phyloP scores from a whole-genome alignment of 2,329 filamentous ascomycete genomes.

The Cladobotryum protrusum region DNA sequence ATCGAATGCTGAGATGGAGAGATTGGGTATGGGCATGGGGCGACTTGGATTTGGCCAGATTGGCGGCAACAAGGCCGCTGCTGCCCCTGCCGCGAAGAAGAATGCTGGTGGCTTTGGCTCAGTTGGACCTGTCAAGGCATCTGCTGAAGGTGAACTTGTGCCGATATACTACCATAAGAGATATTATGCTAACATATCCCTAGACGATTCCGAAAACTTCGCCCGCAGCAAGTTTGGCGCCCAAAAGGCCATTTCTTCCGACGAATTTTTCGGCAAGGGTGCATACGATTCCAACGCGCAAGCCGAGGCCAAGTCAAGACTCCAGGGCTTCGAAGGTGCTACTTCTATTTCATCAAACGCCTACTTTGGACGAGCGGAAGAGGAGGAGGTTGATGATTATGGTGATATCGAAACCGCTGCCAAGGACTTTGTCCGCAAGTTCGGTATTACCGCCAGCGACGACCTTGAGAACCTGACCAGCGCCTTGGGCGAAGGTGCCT shows the following conservation, averaged over 20 bases:
- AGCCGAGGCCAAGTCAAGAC: slow-evolving; percentile 76
- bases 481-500: slow-evolving; percentile 78
- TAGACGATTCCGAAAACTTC: slow-evolving; percentile 73
- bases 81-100: slow-evolving; percentile 52
- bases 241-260: slow-evolving; percentile 95
- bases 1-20: slow-evolving; percentile 73
- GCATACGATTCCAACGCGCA: slow-evolving; percentile 74
- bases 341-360: slow-evolving; percentile 90
- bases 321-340: slow-evolving; percentile 90
- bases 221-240: slow-evolving; percentile 81
- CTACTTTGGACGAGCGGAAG: slow-evolving; percentile 92
- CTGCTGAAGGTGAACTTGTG: slow-evolving; percentile 54
- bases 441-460: slow-evolving; percentile 91
- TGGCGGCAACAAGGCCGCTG: slow-evolving; percentile 54
- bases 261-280: slow-evolving; percentile 96
- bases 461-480: slow-evolving; percentile 86
- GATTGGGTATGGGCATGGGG: slow-evolving; percentile 81
- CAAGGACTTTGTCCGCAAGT: slow-evolving; percentile 92
- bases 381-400: slow-evolving; percentile 73
- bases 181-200: not conserved
- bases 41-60: slow-evolving; percentile 86
- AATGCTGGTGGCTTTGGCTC: slow-evolving; percentile 83
- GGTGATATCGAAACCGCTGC: slow-evolving; percentile 89
- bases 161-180: not conserved
- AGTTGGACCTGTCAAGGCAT: slow-evolving; percentile 66